Base-by-base conservation (phyloP, 2,329 filamentous ascomycete genomes). In the Didymella segeticola region DNA sequence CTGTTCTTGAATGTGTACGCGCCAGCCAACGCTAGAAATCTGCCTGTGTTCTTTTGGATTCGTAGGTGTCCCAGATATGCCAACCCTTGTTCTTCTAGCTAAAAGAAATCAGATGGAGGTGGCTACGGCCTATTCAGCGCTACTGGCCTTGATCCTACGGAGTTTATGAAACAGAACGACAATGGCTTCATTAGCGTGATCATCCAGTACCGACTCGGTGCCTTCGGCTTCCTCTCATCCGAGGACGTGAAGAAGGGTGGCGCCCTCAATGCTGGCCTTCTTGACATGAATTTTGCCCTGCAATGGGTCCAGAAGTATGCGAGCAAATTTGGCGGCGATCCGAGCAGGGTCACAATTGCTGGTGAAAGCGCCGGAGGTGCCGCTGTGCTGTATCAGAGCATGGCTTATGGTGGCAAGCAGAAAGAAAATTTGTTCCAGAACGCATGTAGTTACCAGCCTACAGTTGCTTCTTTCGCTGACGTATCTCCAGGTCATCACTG, bases 271-370 rank as follows among this genome's bases (percentile, higher is more conserved):
- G 83, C 76, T 2, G 87, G 87, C 0, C 69, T 89, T 7, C 75
- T 88, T 2, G 87, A 90, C 61, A 86, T 89, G 71, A 78, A 85
- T 15, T 79, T 82, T 22, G 75, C 83, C 2, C 68, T 90, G 38
- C 67, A 82, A 43, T 89, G 87, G 87, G 80, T 88, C 0, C 79
- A 84, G 62, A 73, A 80, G 29, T 76, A 89, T 54, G 87, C 89
- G 30, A 57, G 50, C 15, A 65, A 66, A 10, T 74, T 74, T 36
- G 71, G 85, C 7, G 86, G 86, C 1, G 80, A 87, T 58, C 82
- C 83, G 0, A 65, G 77, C 20, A 82, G 83, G 57, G 82, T 88
- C 25, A 82, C 86, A 0, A 80, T 88, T 39, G 82, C 86, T 56
- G 85, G 86, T 2, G 79, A 80, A n/a, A 86, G 83, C 2, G 83